Percentiles rank a stretch among this genome's conserved stretches.
Conservation (phyloP, 345 rosid genomes). For the Citropsis articulata region DNA sequence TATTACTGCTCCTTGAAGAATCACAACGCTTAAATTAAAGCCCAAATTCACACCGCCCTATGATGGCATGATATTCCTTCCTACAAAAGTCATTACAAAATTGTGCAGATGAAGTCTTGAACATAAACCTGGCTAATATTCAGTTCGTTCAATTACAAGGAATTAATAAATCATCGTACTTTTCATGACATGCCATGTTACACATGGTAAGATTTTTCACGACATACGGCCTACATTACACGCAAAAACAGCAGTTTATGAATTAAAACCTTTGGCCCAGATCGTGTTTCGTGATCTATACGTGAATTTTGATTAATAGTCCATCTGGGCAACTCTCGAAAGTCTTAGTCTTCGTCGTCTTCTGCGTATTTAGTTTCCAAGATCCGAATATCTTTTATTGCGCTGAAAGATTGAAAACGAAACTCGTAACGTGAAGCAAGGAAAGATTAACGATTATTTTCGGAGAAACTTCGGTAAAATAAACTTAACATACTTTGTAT, state of each 20-base stretch:
- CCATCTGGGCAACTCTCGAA: background rate
- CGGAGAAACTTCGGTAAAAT: too few relatives aligned
- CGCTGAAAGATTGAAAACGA: background rate
- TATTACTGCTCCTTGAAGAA: too few relatives aligned
- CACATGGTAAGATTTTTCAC: background rate
- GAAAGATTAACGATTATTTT: too few relatives aligned
- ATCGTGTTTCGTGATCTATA: background rate
- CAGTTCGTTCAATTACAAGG: too few relatives aligned
- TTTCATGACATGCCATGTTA: background rate
- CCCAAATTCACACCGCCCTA: background rate
- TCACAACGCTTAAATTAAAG: background rate
- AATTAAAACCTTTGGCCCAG: background rate
- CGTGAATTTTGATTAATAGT: too few relatives aligned
- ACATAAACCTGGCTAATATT: too few relatives aligned
- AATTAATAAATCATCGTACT: background rate
- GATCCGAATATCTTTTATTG: background rate
- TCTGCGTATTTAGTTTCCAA: background rate
- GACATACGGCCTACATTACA: background rate
- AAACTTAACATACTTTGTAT: too few relatives aligned
- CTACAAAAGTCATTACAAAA: background rate
- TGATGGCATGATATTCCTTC: background rate
- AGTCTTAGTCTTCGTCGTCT: background rate
- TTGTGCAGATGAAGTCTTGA: background rate
- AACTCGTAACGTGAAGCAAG: background rate
- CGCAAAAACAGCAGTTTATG: background rate